Evolutionary conservation across 176 grass and related monocot genomes (phyloP).

Genomic region (Areca catechu): DNA sequence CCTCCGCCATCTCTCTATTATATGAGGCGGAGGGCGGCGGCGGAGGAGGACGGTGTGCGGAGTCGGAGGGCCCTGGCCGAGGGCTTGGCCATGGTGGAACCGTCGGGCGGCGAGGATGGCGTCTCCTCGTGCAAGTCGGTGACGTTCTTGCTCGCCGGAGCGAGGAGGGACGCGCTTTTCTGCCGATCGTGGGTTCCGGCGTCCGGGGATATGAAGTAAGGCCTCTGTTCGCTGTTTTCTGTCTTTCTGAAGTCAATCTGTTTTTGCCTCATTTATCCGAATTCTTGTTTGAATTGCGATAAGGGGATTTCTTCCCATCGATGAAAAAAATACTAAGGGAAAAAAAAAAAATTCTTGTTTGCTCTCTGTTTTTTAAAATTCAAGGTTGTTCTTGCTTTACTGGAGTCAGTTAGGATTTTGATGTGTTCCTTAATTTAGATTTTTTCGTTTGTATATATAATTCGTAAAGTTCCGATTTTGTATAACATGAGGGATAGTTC

Average conservation of each 20-base stretch:
- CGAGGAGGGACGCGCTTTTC: conserved; percentile 73
- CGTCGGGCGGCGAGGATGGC: neutral
- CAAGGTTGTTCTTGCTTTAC: no score
- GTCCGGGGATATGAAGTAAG: conserved; percentile 56
- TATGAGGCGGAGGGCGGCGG: neutral
- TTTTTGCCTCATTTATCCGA: no score
- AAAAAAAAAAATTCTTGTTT: no score
- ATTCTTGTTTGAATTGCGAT: no score
- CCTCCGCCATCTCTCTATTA: neutral
- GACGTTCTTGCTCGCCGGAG: conserved; percentile 48
- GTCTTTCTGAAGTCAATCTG: no score
- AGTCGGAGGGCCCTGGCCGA: conserved; percentile 19
- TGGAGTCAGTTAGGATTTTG: no score
- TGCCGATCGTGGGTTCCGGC: conserved; percentile 68
- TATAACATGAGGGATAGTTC: no score
- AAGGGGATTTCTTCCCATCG: neutral
- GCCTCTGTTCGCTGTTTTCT: neutral
- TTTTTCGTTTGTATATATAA: no score
- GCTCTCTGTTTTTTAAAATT: no score
- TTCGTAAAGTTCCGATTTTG: no score
- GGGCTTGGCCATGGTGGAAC: conserved; percentile 29
- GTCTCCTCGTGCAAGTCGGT: conserved; percentile 11
- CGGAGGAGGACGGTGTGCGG: conserved; percentile 42
- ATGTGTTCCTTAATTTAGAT: no score
- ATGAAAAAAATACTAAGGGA: no score